Base-by-base conservation (phyloP, 2,329 filamentous ascomycete species). In the Davidsoniella neocaledoniae region DNA sequence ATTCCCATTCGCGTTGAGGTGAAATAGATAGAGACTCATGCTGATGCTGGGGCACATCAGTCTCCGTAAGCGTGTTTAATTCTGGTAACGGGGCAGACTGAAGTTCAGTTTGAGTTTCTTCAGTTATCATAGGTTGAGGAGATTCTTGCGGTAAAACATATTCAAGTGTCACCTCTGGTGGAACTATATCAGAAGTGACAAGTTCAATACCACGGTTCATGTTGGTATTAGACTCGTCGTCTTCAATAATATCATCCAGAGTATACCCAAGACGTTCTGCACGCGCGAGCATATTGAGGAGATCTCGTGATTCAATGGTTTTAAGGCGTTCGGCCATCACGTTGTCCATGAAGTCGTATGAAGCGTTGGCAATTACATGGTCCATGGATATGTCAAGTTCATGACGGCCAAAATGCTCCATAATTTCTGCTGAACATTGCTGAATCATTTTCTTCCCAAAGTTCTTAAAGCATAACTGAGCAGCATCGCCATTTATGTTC, bases 251-350 rank as follows among this genome's bases (percentile, higher is more conserved):
- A 41, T 53, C 51, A 7, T 29, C 48, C 19, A 43, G 25, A 3
- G 44, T 53, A 50, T 77, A 78, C 2, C 75, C 75, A 0, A 78
- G 66, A 2, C 75, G 71, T 55, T 76, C 72, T 1, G 74, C 73
- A 36, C 68, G 64, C 2, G 74, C 74, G 17, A 78, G 64, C 12
- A 73, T 71, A 51, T 77, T 76, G 48, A 78, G 70, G 2, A 78
- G 65, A 12, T 69, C 66, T 23, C 71, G 67, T 1, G 72, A 73
- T 8, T 68, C 66, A 47, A 78, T 77, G 1, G 71, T 74, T 43
- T 66, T 64, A 3, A 78, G 63, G 0, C 74, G 70, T 49, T 60
- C 63, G 16, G 70, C 68, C n/a, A 78, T 57, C 3, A 68, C 71
- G 48, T 64, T 67, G 56, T 77, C 74, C 2, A 77, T 63, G 50